Percentiles rank a stretch among this genome's conserved stretches.
Evolutionary conservation across 2,329 filamentous ascomycete genomes (phyloP).

Genomic region (Exophiala aquamarina): DNA sequence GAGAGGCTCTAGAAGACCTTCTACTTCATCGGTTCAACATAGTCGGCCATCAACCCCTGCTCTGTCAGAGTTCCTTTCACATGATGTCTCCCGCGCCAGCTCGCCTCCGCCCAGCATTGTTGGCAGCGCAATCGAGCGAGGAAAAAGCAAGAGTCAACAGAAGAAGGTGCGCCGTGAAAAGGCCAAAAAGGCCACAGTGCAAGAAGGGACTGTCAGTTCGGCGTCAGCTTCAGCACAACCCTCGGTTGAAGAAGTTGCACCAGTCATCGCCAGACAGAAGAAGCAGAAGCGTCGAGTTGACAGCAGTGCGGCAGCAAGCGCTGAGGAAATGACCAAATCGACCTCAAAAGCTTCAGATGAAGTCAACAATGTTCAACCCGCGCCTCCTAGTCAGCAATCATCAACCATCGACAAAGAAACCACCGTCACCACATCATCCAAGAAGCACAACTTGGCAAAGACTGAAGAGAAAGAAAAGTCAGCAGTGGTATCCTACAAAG

Average conservation of each 20-base stretch:
- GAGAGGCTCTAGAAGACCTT: constrained; percentile 32
- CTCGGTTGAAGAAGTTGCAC: constrained; percentile 54
- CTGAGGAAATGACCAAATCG: constrained; percentile 9
- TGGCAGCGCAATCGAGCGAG: constrained; percentile 58
- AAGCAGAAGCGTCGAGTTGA: constrained; percentile 46
- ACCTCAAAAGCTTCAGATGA: constrained; percentile 1
- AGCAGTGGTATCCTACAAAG: not conserved
- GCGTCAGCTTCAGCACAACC: constrained; percentile 24
- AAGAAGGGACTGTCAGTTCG: constrained; percentile 37
- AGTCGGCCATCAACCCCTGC: constrained; percentile 61
- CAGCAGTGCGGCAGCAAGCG: constrained; percentile 11
- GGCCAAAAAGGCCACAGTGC: constrained; percentile 44
- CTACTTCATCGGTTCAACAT: constrained; percentile 51
- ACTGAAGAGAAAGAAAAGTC: constrained; percentile 9
- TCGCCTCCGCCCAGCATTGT: constrained; percentile 58
- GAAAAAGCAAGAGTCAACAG: constrained; percentile 61
- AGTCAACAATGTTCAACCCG: not conserved
- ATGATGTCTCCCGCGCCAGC: constrained; percentile 58
- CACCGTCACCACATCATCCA: not conserved
- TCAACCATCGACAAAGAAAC: constrained; percentile 1
- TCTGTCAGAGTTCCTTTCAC: constrained; percentile 52
- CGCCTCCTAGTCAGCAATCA: not conserved
- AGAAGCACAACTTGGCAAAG: not conserved
- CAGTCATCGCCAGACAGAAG: constrained; percentile 64
- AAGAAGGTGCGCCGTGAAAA: constrained; percentile 59